Percentiles rank a stretch among this genome's conserved stretches.
phyloP scores from a whole-genome alignment of 2,329 filamentous ascomycete species.

The Paramyrothecium sp. region DNA sequence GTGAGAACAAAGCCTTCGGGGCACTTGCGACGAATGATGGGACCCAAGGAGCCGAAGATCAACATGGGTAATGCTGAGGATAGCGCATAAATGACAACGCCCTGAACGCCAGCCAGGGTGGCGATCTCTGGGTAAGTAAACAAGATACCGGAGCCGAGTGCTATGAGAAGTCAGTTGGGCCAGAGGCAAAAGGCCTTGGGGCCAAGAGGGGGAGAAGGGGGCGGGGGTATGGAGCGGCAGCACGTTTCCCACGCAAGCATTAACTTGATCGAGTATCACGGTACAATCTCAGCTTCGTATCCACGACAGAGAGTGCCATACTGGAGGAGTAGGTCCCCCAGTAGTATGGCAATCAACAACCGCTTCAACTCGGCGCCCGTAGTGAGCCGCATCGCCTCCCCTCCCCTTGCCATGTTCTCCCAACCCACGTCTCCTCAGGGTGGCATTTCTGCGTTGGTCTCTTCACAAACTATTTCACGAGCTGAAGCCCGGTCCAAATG shows the following conservation, averaged over 20 bases:
- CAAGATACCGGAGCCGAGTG: constrained; percentile 78
- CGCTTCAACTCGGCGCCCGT: constrained; percentile 73
- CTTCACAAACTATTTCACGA: too few relatives aligned
- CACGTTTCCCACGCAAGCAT: constrained; percentile 98
- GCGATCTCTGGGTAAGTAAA: constrained; percentile 81
- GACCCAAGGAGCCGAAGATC: constrained; percentile 71
- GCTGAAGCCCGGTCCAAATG: constrained; percentile 5
- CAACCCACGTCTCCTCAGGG: constrained; percentile 13
- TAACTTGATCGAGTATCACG: constrained; percentile 98
- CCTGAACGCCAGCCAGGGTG: constrained; percentile 76
- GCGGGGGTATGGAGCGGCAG: constrained; percentile 69
- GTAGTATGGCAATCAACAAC: constrained; percentile 48
- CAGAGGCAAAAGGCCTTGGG: constrained; percentile 11
- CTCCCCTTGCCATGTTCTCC: constrained; percentile 22
- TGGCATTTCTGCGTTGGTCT: constrained; percentile 4
- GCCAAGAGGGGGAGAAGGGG: constrained; percentile 19
- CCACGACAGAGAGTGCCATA: constrained; percentile 40
- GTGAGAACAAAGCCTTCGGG: constrained; percentile 83
- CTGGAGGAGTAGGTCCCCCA: constrained; percentile 20
- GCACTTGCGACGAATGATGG: constrained; percentile 75
- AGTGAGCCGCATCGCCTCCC: constrained; percentile 67
- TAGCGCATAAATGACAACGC: constrained; percentile 73
- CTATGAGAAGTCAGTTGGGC: constrained; percentile 53
- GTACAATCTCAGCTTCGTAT: constrained; percentile 89
- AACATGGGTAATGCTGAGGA: constrained; percentile 71